phyloP scores from a whole-genome alignment of 2,329 filamentous ascomycete species.

The Ascochyta viciae-villosae region DNA sequence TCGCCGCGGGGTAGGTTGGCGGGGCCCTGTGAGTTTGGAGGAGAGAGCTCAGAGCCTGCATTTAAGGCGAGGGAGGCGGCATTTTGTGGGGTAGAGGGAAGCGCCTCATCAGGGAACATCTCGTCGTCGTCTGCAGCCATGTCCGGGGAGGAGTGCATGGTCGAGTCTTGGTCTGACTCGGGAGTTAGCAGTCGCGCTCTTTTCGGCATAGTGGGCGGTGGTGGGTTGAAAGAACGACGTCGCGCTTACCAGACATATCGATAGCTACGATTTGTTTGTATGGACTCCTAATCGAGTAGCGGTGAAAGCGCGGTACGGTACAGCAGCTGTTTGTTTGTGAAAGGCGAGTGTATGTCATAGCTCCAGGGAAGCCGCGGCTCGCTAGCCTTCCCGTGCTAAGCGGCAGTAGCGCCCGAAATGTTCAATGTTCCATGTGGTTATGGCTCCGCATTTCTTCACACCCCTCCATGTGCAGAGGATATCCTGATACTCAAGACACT shows the following conservation, averaged over 20 bases:
- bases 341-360: slow-evolving; percentile 15
- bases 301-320: slow-evolving; percentile 3
- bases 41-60: slow-evolving; percentile 58
- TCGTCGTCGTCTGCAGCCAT: slow-evolving; percentile 46
- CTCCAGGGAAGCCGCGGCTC: slow-evolving; percentile 19
- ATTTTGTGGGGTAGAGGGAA: slow-evolving; percentile 54
- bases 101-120: slow-evolving; percentile 54
- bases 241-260: slow-evolving; percentile 14
- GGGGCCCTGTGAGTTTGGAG: slow-evolving; percentile 59
- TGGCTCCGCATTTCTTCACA: slow-evolving; percentile 21
- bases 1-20: slow-evolving; percentile 32
- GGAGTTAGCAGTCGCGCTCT: slow-evolving; percentile 22
- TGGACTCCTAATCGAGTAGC: background rate
- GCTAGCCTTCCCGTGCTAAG: slow-evolving; percentile 18
- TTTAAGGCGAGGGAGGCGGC: slow-evolving; percentile 33
- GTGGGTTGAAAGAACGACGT: background rate
- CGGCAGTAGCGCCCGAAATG: slow-evolving; percentile 17
- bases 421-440: slow-evolving; percentile 12
- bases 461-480: slow-evolving; percentile 9
- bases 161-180: slow-evolving; percentile 59
- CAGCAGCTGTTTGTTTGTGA: background rate
- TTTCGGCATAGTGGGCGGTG: slow-evolving; percentile 20
- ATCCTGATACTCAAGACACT: background rate
- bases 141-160: slow-evolving; percentile 58
- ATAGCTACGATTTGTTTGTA: background rate